Percentiles rank a stretch among this genome's conserved stretches.
Evolutionary conservation across 495 filamentous ascomycete genomes (phyloP).

Genomic region (Hypomontagnella submonticulosa): DNA sequence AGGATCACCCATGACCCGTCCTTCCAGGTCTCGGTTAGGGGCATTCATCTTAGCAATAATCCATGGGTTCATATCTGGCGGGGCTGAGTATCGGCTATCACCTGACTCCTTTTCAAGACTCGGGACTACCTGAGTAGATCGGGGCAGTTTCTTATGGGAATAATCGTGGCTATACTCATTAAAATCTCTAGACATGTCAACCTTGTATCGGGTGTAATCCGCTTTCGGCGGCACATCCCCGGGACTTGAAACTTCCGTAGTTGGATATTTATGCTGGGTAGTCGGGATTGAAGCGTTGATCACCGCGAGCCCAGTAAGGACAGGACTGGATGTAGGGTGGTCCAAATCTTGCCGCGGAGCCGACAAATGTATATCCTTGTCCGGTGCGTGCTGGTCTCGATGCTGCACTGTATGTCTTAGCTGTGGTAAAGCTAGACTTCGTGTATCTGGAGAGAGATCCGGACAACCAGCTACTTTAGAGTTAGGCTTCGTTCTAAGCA

Average conservation of each 20-base stretch:
- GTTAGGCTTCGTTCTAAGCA: conserved; percentile 6
- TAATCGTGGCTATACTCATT: conserved; percentile 41
- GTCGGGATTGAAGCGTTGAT: conserved; percentile 9
- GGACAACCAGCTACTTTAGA: not conserved
- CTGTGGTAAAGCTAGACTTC: not conserved
- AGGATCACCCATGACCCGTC: not conserved
- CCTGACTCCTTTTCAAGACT: conserved; percentile 22
- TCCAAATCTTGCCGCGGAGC: not conserved
- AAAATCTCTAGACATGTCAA: conserved; percentile 53
- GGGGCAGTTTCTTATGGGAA: conserved; percentile 17
- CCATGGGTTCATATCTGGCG: conserved; percentile 66
- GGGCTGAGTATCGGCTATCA: conserved; percentile 22
- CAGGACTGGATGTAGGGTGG: not conserved
- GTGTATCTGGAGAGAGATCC: not conserved
- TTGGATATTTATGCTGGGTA: not conserved
- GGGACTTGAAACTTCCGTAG: not conserved
- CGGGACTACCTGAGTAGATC: conserved; percentile 9
- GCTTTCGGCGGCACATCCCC: conserved; percentile 12
- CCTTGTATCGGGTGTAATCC: conserved; percentile 44
- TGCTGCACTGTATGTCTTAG: not conserved
- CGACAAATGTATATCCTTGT: not conserved
- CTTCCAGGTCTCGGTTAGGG: conserved; percentile 26
- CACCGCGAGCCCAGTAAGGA: conserved; percentile 2
- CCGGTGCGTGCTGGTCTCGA: not conserved
- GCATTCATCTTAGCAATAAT: conserved; percentile 68